A percentile compares a stretch with the other conserved stretches of the same genome.
phyloP scores from a whole-genome alignment of 129 eudicot species.

The Kitagawia praeruptora region DNA sequence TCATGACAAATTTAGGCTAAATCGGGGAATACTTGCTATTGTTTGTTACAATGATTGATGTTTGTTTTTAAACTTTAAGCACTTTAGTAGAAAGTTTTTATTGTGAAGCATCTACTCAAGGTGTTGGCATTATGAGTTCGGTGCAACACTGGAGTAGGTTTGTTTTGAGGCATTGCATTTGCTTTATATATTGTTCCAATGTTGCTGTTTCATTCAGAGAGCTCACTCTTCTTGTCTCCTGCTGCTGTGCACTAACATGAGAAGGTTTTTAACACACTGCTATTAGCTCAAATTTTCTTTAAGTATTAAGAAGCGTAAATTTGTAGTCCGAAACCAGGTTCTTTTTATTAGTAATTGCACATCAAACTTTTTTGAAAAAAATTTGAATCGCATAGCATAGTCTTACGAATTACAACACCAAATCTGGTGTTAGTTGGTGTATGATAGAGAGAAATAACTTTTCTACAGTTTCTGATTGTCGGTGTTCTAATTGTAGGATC shows the following conservation, averaged over 20 bases:
- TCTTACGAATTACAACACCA: not conserved
- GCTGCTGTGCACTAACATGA: not conserved
- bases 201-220: no score
- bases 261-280: not conserved
- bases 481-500: constrained; percentile 45
- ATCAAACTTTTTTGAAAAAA: not conserved
- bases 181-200: not conserved
- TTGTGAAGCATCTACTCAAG: not conserved
- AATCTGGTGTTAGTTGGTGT: not conserved
- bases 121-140: not conserved
- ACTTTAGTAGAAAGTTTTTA: not conserved
- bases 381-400: not conserved
- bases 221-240: not conserved
- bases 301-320: not conserved
- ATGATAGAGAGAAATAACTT: not conserved
- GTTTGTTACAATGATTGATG: no score
- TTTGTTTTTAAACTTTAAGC: not conserved
- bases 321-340: not conserved
- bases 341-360: not conserved
- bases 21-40: no score
- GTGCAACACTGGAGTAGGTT: not conserved
- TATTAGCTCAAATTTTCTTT: not conserved
- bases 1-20: no score
- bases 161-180: not conserved
- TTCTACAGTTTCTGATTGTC: not conserved